Base-by-base conservation (phyloP, 202 grass and related monocot genomes). In the Schoenoplectus triqueter region DNA sequence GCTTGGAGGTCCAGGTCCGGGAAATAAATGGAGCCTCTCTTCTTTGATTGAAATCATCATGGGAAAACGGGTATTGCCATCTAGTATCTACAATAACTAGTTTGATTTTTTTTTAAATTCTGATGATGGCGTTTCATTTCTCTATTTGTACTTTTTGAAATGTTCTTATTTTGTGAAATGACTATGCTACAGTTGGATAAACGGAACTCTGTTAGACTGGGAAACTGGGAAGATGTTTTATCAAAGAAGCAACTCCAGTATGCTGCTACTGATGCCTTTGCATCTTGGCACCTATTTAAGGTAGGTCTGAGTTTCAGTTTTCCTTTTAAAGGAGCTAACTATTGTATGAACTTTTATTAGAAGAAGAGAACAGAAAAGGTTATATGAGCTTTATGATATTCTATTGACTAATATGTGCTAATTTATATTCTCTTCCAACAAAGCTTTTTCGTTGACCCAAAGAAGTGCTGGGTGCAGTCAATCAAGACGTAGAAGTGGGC, bases 201-300 rank as follows among this genome's bases (percentile, higher is more conserved):
- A 80, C 92, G 83, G 6, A 86, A 55, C 3, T 90, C 86, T 66
- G 92, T 95, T 84, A 92, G 88, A 86, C 78, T 98, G 87, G 91
- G 95, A 87, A 98, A 98, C 39, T 98, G 95, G 95, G 95, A 98
- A 88, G 11, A 9, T 73, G 10, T 80, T 78, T 88, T 95, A 82
- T 89, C 89, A 57, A 92, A 84, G 73, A 55, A 90, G 67, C 89
- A 95, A 88, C 86, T 98, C 18, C 85, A 91, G 18, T 98, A 98
- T 89, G 95, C 93, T 90, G 95, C 95, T 59, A 95, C 89, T 80
- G 95, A 98, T 92, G 95, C 95, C 9, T 98, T 89, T 87, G 91
- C 89, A 41, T 95, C 88, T 64, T 98, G 95, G 95, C 88, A 90
- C 69, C 86, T 98, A 64, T 87, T 92, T 86, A 83, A 92, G 91